These are phyloP conservation scores for Aspergillus sp. DNA, from an alignment of 2,329 filamentous ascomycete species.

Conservation along the genomic window DNA sequence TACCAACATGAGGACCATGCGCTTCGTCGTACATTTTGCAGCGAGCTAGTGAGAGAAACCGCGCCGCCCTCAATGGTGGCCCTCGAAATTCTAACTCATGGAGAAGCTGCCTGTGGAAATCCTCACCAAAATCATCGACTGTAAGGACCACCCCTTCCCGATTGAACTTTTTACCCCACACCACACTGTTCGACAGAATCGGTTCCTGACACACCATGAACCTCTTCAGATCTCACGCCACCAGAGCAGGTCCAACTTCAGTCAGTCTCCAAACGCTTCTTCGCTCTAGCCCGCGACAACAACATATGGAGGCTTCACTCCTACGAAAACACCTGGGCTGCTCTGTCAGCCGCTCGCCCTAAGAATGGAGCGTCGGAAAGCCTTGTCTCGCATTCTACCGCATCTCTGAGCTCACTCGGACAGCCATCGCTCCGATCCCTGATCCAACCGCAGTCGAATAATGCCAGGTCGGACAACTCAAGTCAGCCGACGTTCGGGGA, in stretches of 20 bases:
- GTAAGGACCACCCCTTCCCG: conserved; percentile 46
- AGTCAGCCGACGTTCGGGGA: conserved; percentile 24
- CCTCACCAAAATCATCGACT: conserved; percentile 61
- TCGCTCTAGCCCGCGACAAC: conserved; percentile 69
- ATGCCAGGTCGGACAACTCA: background rate
- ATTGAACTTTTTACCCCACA: conserved; percentile 15
- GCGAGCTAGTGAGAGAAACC: conserved; percentile 16
- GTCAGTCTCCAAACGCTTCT: conserved; percentile 65
- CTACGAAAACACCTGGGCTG: conserved; percentile 70
- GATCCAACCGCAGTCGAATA: conserved; percentile 29
- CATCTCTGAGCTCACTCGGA: conserved; percentile 32
- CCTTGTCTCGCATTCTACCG: conserved; percentile 45
- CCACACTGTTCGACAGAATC: conserved; percentile 5
- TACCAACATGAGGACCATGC: conserved; percentile 5
- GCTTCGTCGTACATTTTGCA: conserved; percentile 8
- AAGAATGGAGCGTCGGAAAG: conserved; percentile 41
- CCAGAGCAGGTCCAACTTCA: conserved; percentile 67
- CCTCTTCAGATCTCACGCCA: conserved; percentile 59
- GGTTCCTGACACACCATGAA: background rate
- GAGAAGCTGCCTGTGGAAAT: conserved; percentile 65
- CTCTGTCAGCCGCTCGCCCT: conserved; percentile 42
- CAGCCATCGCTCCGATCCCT: conserved; percentile 33
- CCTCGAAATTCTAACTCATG: conserved; percentile 34
- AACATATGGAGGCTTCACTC: conserved; percentile 74
- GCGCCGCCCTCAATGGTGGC: conserved; percentile 28